Percentiles rank a stretch among this genome's conserved stretches.
Conservation (phyloP, 441 rosid genomes). For the Breynia disticha region DNA sequence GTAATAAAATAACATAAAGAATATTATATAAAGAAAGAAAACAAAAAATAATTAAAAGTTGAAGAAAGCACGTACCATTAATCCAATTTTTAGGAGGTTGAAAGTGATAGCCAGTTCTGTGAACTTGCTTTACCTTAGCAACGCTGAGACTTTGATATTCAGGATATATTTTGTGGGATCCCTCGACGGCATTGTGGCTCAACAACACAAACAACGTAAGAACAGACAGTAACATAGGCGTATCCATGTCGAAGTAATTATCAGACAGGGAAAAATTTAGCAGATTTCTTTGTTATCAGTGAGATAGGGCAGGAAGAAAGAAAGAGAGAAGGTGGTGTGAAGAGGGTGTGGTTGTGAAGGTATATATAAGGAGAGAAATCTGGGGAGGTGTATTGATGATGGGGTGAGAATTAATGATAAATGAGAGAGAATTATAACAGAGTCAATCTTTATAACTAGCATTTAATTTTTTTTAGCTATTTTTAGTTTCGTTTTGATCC, state of each 20-base stretch:
- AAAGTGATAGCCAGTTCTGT: slow-evolving; percentile 48
- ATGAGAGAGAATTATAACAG: too few relatives aligned
- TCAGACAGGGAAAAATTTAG: too few relatives aligned
- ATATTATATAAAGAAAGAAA: neutral
- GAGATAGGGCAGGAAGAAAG: too few relatives aligned
- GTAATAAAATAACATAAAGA: neutral
- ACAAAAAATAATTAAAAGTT: neutral
- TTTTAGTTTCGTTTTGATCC: too few relatives aligned
- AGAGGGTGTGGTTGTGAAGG: too few relatives aligned
- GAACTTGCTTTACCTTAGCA: slow-evolving; percentile 7
- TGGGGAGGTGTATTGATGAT: too few relatives aligned
- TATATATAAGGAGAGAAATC: too few relatives aligned
- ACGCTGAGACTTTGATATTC: slow-evolving; percentile 3
- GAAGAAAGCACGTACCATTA: slow-evolving; percentile 33
- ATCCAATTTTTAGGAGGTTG: slow-evolving; percentile 85
- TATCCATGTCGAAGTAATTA: slow-evolving; percentile 3
- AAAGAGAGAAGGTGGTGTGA: too few relatives aligned
- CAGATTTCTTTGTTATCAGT: too few relatives aligned
- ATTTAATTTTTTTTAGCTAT: too few relatives aligned
- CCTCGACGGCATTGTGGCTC: slow-evolving; percentile 6
- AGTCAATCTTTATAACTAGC: too few relatives aligned
- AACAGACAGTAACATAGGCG: neutral
- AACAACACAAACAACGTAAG: neutral
- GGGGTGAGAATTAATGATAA: too few relatives aligned
- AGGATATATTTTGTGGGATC: slow-evolving; percentile 14